These are phyloP conservation scores for Wickerhamiella musiphila DNA, from an alignment of 805 yeast species.

Conservation along the genomic window DNA sequence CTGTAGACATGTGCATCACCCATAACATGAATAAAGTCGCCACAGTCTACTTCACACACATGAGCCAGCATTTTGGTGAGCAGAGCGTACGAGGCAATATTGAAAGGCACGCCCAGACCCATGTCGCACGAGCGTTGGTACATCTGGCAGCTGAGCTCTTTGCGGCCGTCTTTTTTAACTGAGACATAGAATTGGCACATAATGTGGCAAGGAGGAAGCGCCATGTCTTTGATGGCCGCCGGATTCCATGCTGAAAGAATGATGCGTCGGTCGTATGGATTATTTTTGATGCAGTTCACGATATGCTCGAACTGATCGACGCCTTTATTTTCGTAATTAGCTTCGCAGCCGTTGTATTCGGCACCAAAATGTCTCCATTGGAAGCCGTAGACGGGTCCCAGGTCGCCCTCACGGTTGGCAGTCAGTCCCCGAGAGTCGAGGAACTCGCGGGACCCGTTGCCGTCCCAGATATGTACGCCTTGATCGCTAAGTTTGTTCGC, in stretches of 20 bases:
- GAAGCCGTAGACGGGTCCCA: slow-evolving; percentile 97
- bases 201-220: slow-evolving; percentile 96
- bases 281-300: slow-evolving; percentile 60
- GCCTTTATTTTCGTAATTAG: slow-evolving; percentile 78
- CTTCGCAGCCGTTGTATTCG: slow-evolving; percentile 65
- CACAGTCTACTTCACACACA: slow-evolving; percentile 87
- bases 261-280: slow-evolving; percentile 89
- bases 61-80: slow-evolving; percentile 90
- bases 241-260: slow-evolving; percentile 98
- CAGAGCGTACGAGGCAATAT: slow-evolving; percentile 90
- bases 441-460: slow-evolving; percentile 88
- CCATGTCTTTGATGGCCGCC: slow-evolving; percentile 85
- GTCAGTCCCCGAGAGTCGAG: slow-evolving; percentile 68
- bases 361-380: slow-evolving; percentile 99
- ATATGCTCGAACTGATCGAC: slow-evolving; percentile 75
- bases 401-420: slow-evolving; percentile 75
- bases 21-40: slow-evolving; percentile 85
- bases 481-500: slow-evolving; percentile 59
- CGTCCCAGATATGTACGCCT: slow-evolving; percentile 98
- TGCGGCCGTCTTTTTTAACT: slow-evolving; percentile 36
- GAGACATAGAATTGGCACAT: slow-evolving; percentile 89
- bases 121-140: slow-evolving; percentile 98
- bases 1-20: slow-evolving; percentile 94
- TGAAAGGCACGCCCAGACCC: slow-evolving; percentile 99
- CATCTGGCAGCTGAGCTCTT: slow-evolving; percentile 67